Evolutionary conservation across 345 rosid species (phyloP).

Genomic region (Sonneratia caseolaris): DNA sequence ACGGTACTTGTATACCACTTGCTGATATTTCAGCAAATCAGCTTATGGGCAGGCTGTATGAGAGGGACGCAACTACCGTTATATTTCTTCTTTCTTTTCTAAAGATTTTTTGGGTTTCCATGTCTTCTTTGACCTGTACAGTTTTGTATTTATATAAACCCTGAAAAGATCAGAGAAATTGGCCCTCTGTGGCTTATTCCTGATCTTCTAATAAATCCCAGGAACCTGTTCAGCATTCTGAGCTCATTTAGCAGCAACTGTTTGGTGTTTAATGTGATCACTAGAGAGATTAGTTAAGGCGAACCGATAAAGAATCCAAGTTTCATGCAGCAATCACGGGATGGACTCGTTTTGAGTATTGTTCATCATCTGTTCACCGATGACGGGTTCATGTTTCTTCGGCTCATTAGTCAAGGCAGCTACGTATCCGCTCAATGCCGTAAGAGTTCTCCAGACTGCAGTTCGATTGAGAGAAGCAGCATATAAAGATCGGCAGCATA

Average conservation of each 20-base stretch:
- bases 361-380: no score
- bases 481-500: neutral
- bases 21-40: constrained; percentile 4
- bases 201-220: neutral
- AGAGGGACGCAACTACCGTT: neutral
- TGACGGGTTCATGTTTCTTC: neutral
- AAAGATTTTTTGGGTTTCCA: neutral
- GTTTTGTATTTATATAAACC: neutral
- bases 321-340: no score
- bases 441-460: neutral
- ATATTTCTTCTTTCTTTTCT: neutral
- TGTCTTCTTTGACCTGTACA: neutral
- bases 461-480: neutral
- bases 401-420: neutral
- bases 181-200: constrained; percentile 2
- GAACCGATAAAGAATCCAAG: neutral
- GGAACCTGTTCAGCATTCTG: neutral
- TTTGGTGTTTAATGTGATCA: no score
- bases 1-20: neutral
- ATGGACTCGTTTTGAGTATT: no score
- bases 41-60: neutral
- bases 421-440: neutral
- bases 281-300: neutral
- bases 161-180: constrained; percentile 1
- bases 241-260: neutral